Evolutionary conservation across 2,329 filamentous ascomycete genomes (phyloP).

Genomic region (Capronia americana): DNA sequence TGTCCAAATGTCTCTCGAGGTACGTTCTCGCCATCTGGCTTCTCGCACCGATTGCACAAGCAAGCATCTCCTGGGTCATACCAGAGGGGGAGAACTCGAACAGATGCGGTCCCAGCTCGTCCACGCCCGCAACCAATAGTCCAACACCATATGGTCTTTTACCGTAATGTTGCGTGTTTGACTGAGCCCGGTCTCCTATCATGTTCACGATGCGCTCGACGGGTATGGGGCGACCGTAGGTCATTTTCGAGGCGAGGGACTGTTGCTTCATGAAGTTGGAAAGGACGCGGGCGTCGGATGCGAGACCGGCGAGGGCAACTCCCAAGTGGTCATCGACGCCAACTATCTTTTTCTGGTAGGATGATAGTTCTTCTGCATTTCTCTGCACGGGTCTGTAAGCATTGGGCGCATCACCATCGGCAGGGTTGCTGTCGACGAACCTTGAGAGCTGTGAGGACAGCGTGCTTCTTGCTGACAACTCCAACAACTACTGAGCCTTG

Average conservation of each 20-base stretch:
- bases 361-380: slow-evolving; percentile 98
- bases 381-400: slow-evolving; percentile 62
- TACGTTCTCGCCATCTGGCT: slow-evolving; percentile 99
- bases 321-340: slow-evolving; percentile 94
- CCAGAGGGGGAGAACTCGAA: slow-evolving; percentile 98
- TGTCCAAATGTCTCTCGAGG: slow-evolving; percentile 86
- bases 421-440: slow-evolving; percentile 55
- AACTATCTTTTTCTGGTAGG: slow-evolving; percentile 99
- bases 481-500: slow-evolving; percentile 98
- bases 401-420: slow-evolving; percentile 20
- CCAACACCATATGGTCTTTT: slow-evolving; percentile 96
- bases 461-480: slow-evolving; percentile 96
- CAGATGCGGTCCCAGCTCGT: slow-evolving; percentile 90
- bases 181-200: slow-evolving; percentile 95
- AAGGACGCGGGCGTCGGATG: slow-evolving; percentile 96
- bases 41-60: slow-evolving; percentile 92
- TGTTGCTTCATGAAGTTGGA: slow-evolving; percentile 99
- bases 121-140: slow-evolving; percentile 88
- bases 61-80: slow-evolving; percentile 95
- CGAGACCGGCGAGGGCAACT: slow-evolving; percentile 93
- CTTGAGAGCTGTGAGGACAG: slow-evolving; percentile 95
- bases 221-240: slow-evolving; percentile 91
- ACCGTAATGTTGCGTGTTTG: slow-evolving; percentile 97
- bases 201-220: slow-evolving; percentile 86
- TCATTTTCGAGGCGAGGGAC: slow-evolving; percentile 92